A percentile compares a stretch with the other conserved stretches of the same genome.
phyloP scores from a whole-genome alignment of 176 grass and related monocot species.

The Elymus sibiricus region DNA sequence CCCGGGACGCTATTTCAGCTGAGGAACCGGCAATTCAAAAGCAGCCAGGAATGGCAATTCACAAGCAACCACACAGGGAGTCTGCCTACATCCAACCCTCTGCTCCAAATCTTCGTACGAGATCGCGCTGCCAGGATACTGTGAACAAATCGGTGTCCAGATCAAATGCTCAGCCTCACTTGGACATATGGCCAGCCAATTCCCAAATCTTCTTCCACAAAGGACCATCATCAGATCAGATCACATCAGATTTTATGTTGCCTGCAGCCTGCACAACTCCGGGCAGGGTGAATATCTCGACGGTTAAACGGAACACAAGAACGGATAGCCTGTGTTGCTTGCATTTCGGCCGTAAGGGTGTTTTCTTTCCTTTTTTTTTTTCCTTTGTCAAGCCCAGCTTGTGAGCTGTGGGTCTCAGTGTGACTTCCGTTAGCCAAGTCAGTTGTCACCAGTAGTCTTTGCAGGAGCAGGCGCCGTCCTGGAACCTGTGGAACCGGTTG shows the following conservation, averaged over 20 bases:
- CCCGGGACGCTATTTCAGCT: too few species aligned
- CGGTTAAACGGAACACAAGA: background rate
- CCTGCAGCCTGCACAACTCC: background rate
- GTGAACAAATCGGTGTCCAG: too few species aligned
- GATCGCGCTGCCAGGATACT: too few species aligned
- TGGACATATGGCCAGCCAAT: too few species aligned
- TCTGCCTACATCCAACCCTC: too few species aligned
- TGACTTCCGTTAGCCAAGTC: background rate
- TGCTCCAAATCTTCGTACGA: too few species aligned
- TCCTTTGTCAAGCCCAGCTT: too few species aligned
- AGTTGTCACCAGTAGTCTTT: slow-evolving; percentile 43
- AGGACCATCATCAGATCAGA: background rate
- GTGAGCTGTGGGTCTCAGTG: background rate
- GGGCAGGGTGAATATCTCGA: background rate
- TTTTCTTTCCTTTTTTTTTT: too few species aligned
- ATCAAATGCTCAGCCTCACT: too few species aligned
- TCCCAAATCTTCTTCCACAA: fast-evolving
- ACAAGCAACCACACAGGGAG: too few species aligned
- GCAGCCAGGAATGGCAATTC: too few species aligned
- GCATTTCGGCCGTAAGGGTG: background rate
- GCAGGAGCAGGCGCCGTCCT: slow-evolving; percentile 37
- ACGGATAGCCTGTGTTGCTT: background rate
- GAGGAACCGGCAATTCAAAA: too few species aligned
- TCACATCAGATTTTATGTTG: background rate
- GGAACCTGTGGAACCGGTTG: slow-evolving; percentile 50